A percentile compares a stretch with the other conserved stretches of the same genome.
phyloP scores from a whole-genome alignment of 345 rosid species.

The Eucalyptus grandis region DNA sequence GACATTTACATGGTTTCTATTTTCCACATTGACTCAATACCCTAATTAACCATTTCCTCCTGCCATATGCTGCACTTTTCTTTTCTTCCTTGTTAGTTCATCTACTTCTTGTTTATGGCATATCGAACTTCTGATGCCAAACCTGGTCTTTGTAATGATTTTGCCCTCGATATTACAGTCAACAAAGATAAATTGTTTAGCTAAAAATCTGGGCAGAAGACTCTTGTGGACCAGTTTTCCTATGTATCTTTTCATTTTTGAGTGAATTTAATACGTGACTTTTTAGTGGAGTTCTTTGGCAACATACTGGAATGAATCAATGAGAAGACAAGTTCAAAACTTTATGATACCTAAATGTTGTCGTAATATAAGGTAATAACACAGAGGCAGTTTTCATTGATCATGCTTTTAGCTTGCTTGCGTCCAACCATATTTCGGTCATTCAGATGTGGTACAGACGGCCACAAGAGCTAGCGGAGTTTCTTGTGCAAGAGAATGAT shows the following conservation, averaged over 20 bases:
- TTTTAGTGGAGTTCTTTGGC: neutral
- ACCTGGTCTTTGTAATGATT: no score
- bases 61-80: no score
- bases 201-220: neutral
- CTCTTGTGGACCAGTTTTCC: neutral
- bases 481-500: no score
- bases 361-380: fast-evolving
- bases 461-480: no score
- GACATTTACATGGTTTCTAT: no score
- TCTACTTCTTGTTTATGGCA: no score
- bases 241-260: neutral
- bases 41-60: no score
- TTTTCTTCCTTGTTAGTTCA: no score
- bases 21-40: no score
- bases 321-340: neutral
- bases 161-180: fast-evolving
- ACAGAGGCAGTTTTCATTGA: neutral
- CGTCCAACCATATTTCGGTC: neutral
- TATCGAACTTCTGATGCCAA: fast-evolving
- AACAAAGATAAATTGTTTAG: neutral
- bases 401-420: neutral
- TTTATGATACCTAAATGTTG: neutral
- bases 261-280: neutral
- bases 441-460: neutral
- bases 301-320: neutral